Evolutionary conservation across 2,329 filamentous ascomycete species (phyloP).

Genomic region (Parastagonospora avenae): DNA sequence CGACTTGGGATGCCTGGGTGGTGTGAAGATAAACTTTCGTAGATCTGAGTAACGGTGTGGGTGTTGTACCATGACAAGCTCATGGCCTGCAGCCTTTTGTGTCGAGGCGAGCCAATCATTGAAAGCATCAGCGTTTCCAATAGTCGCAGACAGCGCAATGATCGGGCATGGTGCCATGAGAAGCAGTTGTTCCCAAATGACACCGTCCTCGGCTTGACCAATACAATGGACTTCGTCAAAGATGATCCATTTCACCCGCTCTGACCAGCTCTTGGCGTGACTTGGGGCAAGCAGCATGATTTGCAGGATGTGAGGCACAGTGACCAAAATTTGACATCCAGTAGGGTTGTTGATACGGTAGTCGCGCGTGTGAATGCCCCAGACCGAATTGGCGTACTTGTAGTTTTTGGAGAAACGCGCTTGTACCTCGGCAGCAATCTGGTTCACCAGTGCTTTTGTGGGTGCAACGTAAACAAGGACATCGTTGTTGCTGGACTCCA

Average conservation of each 20-base stretch:
- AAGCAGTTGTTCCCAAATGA: constrained; percentile 79
- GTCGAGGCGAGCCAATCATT: constrained; percentile 69
- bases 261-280: constrained; percentile 73
- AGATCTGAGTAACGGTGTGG: constrained; percentile 75
- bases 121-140: constrained; percentile 76
- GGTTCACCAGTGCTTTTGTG: constrained; percentile 81
- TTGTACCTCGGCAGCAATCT: constrained; percentile 80
- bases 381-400: constrained; percentile 68
- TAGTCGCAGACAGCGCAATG: constrained; percentile 78
- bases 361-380: constrained; percentile 79
- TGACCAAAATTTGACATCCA: constrained; percentile 76
- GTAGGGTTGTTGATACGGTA: constrained; percentile 74
- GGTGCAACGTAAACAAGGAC: constrained; percentile 80
- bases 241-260: constrained; percentile 73
- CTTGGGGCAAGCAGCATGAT: constrained; percentile 71
- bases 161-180: constrained; percentile 77
- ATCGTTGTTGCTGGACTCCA: constrained; percentile 70
- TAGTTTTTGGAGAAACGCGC: constrained; percentile 73
- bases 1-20: constrained; percentile 45
- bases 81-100: constrained; percentile 66
- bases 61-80: constrained; percentile 72
- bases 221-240: constrained; percentile 86
- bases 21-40: constrained; percentile 72
- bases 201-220: constrained; percentile 74
- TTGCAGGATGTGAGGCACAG: constrained; percentile 77